phyloP scores from a whole-genome alignment of 805 yeast genomes.

The Candida arabinofermentans region DNA sequence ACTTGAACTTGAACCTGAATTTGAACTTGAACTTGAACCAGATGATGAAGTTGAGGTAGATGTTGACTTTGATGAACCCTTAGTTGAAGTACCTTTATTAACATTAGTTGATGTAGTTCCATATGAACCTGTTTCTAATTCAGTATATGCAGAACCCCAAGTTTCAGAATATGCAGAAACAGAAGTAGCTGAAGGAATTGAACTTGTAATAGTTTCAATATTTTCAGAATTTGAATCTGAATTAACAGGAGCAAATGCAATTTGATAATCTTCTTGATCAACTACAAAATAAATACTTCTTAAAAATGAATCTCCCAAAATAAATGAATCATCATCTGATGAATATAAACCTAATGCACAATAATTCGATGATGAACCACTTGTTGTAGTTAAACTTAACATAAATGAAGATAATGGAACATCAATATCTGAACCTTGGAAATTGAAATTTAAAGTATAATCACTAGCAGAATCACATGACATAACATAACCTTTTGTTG shows the following conservation, averaged over 20 bases:
- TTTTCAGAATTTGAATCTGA: conserved; percentile 31
- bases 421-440: conserved; percentile 53
- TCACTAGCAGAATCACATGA: conserved; percentile 36
- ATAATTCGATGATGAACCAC: conserved; percentile 22
- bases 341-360: conserved; percentile 44
- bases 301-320: conserved; percentile 53
- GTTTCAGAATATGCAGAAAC: conserved; percentile 47
- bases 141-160: conserved; percentile 24
- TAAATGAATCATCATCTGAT: conserved; percentile 32
- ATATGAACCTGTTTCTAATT: conserved; percentile 3
- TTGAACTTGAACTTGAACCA: background rate
- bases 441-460: conserved; percentile 40
- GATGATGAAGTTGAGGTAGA: background rate
- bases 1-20: background rate
- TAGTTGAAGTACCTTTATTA: background rate
- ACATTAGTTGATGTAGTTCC: background rate
- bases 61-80: background rate
- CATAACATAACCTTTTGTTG: conserved; percentile 42
- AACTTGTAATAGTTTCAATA: conserved; percentile 40
- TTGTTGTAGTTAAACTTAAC: conserved; percentile 13
- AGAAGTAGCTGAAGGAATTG: conserved; percentile 48
- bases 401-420: conserved; percentile 40
- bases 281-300: conserved; percentile 51
- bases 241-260: conserved; percentile 46
- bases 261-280: conserved; percentile 43